Evolutionary conservation across 352 stramenopile species (phyloP).

Genomic region (Globisporangium polare): DNA sequence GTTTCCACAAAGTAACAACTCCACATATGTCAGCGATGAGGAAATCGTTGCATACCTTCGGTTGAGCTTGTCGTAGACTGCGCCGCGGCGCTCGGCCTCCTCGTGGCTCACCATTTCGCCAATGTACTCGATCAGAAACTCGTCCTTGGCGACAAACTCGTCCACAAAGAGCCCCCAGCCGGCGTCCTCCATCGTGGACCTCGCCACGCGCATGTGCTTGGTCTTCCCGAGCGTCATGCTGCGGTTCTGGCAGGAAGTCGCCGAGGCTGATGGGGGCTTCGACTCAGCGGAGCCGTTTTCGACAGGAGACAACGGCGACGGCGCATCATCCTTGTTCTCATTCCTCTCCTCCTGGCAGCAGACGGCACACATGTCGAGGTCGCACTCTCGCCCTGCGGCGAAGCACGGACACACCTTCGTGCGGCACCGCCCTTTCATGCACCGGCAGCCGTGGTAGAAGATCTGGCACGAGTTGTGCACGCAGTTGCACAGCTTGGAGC

Average conservation of each 20-base stretch:
- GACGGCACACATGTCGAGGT: slow-evolving; percentile 87
- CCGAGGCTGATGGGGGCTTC: background rate
- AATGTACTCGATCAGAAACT: slow-evolving; percentile 95
- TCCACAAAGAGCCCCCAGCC: slow-evolving; percentile 93
- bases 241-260: slow-evolving; percentile 64
- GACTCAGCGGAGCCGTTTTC: background rate
- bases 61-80: slow-evolving; percentile 88
- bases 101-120: slow-evolving; percentile 91
- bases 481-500: slow-evolving; percentile 90
- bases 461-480: slow-evolving; percentile 77
- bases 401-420: slow-evolving; percentile 90
- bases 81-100: slow-evolving; percentile 86
- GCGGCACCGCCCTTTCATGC: slow-evolving; percentile 70
- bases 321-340: slow-evolving; percentile 11
- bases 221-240: slow-evolving; percentile 44
- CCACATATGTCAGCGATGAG: no score
- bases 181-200: slow-evolving; percentile 72
- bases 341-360: slow-evolving; percentile 64
- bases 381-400: slow-evolving; percentile 89
- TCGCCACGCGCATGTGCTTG: slow-evolving; percentile 72
- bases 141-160: slow-evolving; percentile 84
- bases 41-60: no score
- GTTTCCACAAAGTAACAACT: background rate
- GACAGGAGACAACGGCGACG: background rate
- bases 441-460: slow-evolving; percentile 88